phyloP scores from a whole-genome alignment of 2,329 filamentous ascomycete genomes.

The Penicillium brasilianum region DNA sequence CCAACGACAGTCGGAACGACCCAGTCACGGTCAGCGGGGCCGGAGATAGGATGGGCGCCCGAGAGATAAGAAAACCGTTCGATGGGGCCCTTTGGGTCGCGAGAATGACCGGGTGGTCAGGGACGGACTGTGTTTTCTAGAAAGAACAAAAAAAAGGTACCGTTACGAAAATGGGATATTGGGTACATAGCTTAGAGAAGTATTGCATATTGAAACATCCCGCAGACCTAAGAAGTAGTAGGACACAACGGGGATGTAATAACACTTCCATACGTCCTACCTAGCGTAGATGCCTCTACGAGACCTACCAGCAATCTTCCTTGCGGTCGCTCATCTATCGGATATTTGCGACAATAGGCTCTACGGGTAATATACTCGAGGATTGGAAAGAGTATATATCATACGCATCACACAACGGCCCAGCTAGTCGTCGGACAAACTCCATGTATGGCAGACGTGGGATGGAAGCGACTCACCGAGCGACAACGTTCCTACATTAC shows the following conservation, averaged over 20 bases:
- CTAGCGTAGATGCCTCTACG: not conserved
- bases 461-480: slow-evolving; percentile 23
- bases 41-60: slow-evolving; percentile 10
- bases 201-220: too few relatives aligned
- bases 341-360: not conserved
- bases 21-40: slow-evolving; percentile 3
- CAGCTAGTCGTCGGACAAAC: not conserved
- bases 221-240: too few relatives aligned
- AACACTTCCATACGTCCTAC: not conserved
- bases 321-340: not conserved
- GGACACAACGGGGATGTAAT: too few relatives aligned
- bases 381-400: not conserved
- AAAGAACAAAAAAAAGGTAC: not conserved
- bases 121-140: not conserved
- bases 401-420: not conserved
- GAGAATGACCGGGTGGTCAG: not conserved
- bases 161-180: not conserved
- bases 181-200: not conserved
- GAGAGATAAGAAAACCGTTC: slow-evolving; percentile 3
- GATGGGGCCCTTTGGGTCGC: not conserved
- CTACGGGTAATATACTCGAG: not conserved
- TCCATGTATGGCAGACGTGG: not conserved
- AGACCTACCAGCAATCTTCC: not conserved
- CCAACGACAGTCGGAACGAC: slow-evolving; percentile 1
- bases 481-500: slow-evolving; percentile 28